Conservation (phyloP, 1,284 basidiomycete genomes). For the Rhodotorula sp. region DNA sequence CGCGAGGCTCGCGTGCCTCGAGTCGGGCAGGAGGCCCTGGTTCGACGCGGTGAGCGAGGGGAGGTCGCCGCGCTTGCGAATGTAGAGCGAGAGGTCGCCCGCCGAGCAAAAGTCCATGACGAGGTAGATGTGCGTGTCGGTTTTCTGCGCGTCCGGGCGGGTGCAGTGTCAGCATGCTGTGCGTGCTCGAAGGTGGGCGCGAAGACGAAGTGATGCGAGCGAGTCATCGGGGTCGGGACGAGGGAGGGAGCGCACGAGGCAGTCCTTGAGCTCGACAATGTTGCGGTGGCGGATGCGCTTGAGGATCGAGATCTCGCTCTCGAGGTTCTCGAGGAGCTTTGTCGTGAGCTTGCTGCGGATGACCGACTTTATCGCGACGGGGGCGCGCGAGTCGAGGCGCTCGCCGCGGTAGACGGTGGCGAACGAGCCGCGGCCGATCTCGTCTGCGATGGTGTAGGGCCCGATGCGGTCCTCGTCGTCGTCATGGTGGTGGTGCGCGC, state of each 20-base stretch:
- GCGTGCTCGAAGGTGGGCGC: too few relatives aligned
- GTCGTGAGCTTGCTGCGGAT: constrained; percentile 81
- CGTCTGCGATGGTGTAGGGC: constrained; percentile 57
- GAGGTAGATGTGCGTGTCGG: constrained; percentile 90
- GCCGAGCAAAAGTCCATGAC: constrained; percentile 98
- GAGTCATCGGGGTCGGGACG: background rate
- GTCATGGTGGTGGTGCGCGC: background rate
- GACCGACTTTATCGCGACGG: constrained; percentile 95
- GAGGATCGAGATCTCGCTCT: constrained; percentile 95
- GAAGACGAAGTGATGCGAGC: too few relatives aligned
- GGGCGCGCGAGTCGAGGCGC: constrained; percentile 58
- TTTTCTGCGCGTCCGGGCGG: constrained; percentile 62
- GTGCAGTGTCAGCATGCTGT: too few relatives aligned
- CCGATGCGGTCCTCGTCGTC: constrained; percentile 50
- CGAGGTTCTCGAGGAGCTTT: constrained; percentile 94
- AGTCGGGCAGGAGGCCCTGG: constrained; percentile 59
- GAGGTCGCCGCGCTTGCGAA: constrained; percentile 87
- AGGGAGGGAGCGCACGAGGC: constrained; percentile 61
- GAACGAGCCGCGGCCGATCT: constrained; percentile 78
- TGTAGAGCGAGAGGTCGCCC: constrained; percentile 92
- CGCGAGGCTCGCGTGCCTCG: constrained; percentile 25
- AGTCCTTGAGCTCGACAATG: constrained; percentile 89
- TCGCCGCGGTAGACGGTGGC: constrained; percentile 94
- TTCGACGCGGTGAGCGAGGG: constrained; percentile 70
- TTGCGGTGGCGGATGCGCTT: constrained; percentile 91